Conservation (phyloP, 306 rosid genomes). For the Senna tora region DNA sequence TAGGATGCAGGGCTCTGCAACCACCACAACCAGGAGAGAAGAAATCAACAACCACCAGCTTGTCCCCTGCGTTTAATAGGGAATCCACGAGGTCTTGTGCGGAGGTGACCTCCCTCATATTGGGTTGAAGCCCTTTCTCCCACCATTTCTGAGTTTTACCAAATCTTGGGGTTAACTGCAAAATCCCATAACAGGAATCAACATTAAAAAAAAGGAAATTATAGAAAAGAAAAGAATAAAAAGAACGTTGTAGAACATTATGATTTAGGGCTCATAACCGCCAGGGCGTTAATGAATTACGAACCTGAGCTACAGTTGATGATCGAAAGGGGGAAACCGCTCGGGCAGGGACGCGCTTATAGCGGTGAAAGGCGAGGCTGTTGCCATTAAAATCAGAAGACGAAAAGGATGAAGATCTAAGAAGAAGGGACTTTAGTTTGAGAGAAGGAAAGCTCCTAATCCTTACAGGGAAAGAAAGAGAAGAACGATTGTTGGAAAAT, state of each 20-base stretch:
- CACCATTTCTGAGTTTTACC: constrained; percentile 92
- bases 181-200: constrained; percentile 25
- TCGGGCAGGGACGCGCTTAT: constrained; percentile 33
- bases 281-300: constrained; percentile 3
- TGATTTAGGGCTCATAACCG: neutral
- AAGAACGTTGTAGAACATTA: neutral
- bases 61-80: constrained; percentile 73
- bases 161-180: constrained; percentile 53
- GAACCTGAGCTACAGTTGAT: constrained; percentile 57
- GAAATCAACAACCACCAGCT: constrained; percentile 82
- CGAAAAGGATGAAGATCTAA: constrained; percentile 33
- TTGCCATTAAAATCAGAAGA: constrained; percentile 51
- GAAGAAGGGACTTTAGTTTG: constrained; percentile 46
- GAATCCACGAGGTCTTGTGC: constrained; percentile 86
- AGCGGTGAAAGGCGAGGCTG: constrained; percentile 37
- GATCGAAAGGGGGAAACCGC: constrained; percentile 37
- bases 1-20: constrained; percentile 95
- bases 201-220: neutral
- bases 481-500: constrained; percentile 38
- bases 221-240: neutral
- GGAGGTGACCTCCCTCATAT: constrained; percentile 75
- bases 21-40: constrained; percentile 99
- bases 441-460: constrained; percentile 40
- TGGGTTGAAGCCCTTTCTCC: constrained; percentile 77
- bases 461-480: constrained; percentile 1